Evolutionary conservation across 805 yeast species (phyloP), one percentile per base, ranked within the genome.

Genomic region (Saccharomycopsis microspora): DNA sequence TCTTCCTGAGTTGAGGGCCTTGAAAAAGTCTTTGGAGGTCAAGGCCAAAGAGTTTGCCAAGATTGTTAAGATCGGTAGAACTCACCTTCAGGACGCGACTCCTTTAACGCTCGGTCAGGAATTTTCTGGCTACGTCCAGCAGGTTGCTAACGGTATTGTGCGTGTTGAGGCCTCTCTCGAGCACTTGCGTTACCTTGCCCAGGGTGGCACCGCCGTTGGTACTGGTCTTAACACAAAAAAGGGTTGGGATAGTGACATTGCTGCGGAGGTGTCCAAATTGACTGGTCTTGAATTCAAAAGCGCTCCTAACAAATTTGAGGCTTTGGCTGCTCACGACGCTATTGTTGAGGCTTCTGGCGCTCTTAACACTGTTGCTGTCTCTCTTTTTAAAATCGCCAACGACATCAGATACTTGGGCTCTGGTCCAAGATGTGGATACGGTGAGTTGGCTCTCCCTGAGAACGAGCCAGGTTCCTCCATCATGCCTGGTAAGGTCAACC

Each of bases 201-300:
- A 93, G 74, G 98, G 98, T 72, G 98, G 98, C 72, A 93, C 98
- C 54, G 98, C 98, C 53, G 98, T 93, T 48, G 98, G 98, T 60
- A 93, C 98, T 48, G 98, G 98, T 56, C 77, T 93, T 60, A 93
- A 93, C 80, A 90, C 97, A 69, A 82, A 69, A 64, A 76, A 78
- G 63, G 97, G 97, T 30, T 93, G 84, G 64, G 95, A 87, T 59
- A 81, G 71, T 58, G 80, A 83, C 58, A 80, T 93, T 57, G 98
- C 98, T 52, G 81, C 75, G 52, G 80, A 84, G 68, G 95, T 93
- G 42, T 66, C 94, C 51, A 75, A 78, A 57, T 78, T 86, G 68
- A 88, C 97, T 49, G 96, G 96, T 50, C 74, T 85, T 61, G 80
- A 81, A 52, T 93, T 93, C 74, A 69, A 74, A 68, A 87, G 98